Conservation (phyloP, 257 asterid species). For the Solanum clarkiae region DNA sequence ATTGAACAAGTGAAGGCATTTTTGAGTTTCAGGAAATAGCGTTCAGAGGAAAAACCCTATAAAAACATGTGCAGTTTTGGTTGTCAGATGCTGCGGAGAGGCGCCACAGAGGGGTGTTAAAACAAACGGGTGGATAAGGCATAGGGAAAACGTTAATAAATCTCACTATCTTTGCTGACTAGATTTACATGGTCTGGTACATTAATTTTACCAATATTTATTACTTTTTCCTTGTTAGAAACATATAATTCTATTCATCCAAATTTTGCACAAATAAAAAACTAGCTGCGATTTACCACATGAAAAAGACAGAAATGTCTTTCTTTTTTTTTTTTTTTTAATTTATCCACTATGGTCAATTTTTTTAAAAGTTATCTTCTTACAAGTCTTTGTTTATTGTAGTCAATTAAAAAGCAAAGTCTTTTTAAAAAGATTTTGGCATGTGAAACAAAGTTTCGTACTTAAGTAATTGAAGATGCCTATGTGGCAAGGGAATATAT, state of each 20-base stretch:
- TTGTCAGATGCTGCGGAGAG: conserved; percentile 21
- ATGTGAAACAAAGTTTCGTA: background rate
- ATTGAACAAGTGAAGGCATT: conserved; percentile 21
- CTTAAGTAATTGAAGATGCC: background rate
- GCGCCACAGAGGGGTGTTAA: conserved; percentile 7
- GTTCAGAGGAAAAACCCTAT: background rate
- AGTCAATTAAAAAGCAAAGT: background rate
- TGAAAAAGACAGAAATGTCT: background rate
- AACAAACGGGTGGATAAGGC: conserved; percentile 14
- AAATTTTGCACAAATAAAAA: too few species aligned
- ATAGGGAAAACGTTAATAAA: background rate
- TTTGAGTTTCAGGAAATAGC: background rate
- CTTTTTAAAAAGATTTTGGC: background rate
- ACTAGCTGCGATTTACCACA: background rate
- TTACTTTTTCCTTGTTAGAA: fast-evolving
- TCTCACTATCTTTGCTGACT: conserved; percentile 14
- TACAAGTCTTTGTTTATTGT: background rate
- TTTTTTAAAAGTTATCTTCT: background rate
- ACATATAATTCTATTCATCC: too few species aligned
- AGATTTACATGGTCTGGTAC: background rate
- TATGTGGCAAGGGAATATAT: background rate
- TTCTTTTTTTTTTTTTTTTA: background rate
- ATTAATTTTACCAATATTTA: fast-evolving
- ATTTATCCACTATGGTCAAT: background rate
- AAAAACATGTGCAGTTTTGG: background rate